Base-by-base conservation (phyloP, 2,329 filamentous ascomycete genomes). In the Calonectria fujianensis region DNA sequence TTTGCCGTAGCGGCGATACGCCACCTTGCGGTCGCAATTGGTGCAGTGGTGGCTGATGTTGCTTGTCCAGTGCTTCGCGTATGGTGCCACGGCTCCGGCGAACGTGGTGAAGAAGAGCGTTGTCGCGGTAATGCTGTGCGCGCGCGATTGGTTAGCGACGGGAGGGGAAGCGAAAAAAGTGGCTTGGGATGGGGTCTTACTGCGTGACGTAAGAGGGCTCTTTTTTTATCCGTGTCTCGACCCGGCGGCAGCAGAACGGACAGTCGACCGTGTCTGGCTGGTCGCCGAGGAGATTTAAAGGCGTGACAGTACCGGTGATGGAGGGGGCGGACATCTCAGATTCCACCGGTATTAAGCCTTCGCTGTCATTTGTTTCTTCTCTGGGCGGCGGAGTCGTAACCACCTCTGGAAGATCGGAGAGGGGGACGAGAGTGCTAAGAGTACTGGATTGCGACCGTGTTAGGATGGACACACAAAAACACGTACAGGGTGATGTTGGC, bases 241-340 rank as follows among this genome's bases (percentile, higher is more conserved):
- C 68, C 4, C 79, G 78, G 11, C 64, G 74, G 14, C 39, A 59
- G 39, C 80, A 81, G 31, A 81, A 81, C 0, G 80, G 80, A 11
- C 80, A 81, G 27, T 81, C 80, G 2, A 81, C 74, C 31, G 70
- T 76, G 10, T 81, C 80, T 9, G 80, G 69, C 10, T 80, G 73
- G 6, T 81, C 80, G n/a, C 74, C 74, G 9, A 81, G 78, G 0
- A 81, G 59, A 10, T 77, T 32, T 0, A 81, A 63, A 0, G 79
- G 80, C 18, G 80, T 81, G 1, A 81, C 78, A 3, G 78, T 76
- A 9, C 50, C 37, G 8, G 65, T 18, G 3, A 45, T 29, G n/a
- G 70, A 11, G 2, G 48, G 3, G 27, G 18, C 4, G 45, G 10
- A n/a, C 63, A 51, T 27, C 14, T 24, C 50, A n/a, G 35, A 37